phyloP scores from a whole-genome alignment of 2,329 filamentous ascomycete genomes.

The Fusarium avenaceum region DNA sequence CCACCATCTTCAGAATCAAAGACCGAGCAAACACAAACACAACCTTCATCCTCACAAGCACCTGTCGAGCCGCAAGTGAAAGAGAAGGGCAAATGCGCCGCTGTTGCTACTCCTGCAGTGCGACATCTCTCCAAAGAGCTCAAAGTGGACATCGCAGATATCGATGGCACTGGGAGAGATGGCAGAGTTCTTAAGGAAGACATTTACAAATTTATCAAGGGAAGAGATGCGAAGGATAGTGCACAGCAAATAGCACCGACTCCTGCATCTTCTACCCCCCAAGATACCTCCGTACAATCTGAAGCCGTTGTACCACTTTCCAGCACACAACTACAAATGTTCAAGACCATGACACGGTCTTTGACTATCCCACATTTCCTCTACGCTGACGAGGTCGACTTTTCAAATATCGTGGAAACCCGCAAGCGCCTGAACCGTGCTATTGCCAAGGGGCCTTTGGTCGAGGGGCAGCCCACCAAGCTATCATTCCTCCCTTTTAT shows the following conservation, averaged over 20 bases:
- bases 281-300: conserved; percentile 63
- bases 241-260: conserved; percentile 42
- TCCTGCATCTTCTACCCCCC: conserved; percentile 36
- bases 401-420: conserved; percentile 79
- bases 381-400: conserved; percentile 90
- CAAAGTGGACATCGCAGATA: conserved; percentile 80
- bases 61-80: conserved; percentile 44
- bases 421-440: conserved; percentile 80
- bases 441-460: conserved; percentile 59
- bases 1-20: conserved; percentile 31
- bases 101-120: conserved; percentile 91
- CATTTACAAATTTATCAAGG: conserved; percentile 78
- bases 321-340: conserved; percentile 90
- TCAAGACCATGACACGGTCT: conserved; percentile 96
- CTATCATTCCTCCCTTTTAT: conserved; percentile 94
- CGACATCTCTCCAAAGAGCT: conserved; percentile 87
- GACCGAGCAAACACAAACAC: conserved; percentile 28
- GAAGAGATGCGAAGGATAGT: conserved; percentile 58
- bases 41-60: conserved; percentile 3
- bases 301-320: conserved; percentile 81
- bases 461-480: conserved; percentile 69
- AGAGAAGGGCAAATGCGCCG: conserved; percentile 73
- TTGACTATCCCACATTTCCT: conserved; percentile 94
- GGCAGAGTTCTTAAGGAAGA: conserved; percentile 95
- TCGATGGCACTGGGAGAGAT: conserved; percentile 89